Conservation (phyloP, 1,139 yeast species). For the Pneumocystis murina region DNA sequence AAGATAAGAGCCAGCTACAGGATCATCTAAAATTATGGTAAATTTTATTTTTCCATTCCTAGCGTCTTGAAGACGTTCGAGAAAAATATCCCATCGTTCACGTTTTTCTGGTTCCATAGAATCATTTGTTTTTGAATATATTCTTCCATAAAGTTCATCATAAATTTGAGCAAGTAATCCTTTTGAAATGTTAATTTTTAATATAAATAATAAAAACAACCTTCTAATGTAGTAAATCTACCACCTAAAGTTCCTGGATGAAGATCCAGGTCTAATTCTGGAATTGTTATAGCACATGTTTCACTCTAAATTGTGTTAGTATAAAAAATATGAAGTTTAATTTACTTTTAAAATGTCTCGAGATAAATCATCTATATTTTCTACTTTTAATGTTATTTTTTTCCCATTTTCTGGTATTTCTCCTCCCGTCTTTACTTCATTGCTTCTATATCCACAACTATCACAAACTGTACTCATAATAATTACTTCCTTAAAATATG, state of each 20-base stretch:
- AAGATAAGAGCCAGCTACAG: slow-evolving; percentile 84
- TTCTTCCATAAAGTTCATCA: slow-evolving; percentile 76
- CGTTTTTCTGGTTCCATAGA: slow-evolving; percentile 73
- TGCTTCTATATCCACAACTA: slow-evolving; percentile 86
- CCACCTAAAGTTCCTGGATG: slow-evolving; percentile 98
- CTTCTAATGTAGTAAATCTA: slow-evolving; percentile 69
- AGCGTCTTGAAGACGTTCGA: slow-evolving; percentile 64
- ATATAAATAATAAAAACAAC: neutral
- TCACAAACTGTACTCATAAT: slow-evolving; percentile 92
- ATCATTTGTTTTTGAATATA: slow-evolving; percentile 74
- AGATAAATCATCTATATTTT: slow-evolving; percentile 85
- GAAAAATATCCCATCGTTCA: slow-evolving; percentile 66
- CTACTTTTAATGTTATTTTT: slow-evolving; percentile 55
- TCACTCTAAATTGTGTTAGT: slow-evolving; percentile 28
- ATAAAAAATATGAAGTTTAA: neutral
- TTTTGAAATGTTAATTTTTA: slow-evolving; percentile 28
- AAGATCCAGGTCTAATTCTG: slow-evolving; percentile 79
- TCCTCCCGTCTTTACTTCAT: slow-evolving; percentile 98
- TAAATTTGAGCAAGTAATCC: slow-evolving; percentile 79
- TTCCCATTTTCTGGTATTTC: slow-evolving; percentile 80
- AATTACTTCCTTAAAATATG: slow-evolving; percentile 94
- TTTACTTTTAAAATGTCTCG: slow-evolving; percentile 78
- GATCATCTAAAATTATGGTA: slow-evolving; percentile 82
- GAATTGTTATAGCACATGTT: slow-evolving; percentile 72
- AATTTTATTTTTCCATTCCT: slow-evolving; percentile 68